Evolutionary conservation across 495 filamentous ascomycete species (phyloP).

Genomic region (Filosporella fistucella): DNA sequence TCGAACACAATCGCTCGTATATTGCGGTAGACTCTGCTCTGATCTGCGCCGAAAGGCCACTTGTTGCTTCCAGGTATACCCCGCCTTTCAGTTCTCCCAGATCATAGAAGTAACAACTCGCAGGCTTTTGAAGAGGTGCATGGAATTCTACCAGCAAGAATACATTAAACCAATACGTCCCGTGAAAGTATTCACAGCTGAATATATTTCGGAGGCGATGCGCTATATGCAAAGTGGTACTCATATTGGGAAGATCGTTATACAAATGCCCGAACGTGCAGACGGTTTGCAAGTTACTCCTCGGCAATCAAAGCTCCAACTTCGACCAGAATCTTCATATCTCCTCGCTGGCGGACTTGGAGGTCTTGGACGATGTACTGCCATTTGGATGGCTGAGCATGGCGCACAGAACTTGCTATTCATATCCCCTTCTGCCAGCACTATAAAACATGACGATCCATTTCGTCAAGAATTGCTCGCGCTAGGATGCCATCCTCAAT

Average conservation of each 20-base stretch:
- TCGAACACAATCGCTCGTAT: slow-evolving; percentile 5
- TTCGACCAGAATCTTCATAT: slow-evolving; percentile 17
- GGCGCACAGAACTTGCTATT: slow-evolving; percentile 25
- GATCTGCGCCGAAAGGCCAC: background rate
- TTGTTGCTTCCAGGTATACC: too few species aligned
- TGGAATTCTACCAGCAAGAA: background rate
- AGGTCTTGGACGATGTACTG: slow-evolving; percentile 22
- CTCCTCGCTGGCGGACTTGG: slow-evolving; percentile 28
- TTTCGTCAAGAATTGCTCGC: background rate
- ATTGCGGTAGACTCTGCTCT: slow-evolving; percentile 2
- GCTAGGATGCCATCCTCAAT: slow-evolving; percentile 2
- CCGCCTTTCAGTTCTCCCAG: too few species aligned
- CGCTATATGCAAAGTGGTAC: slow-evolving; percentile 42
- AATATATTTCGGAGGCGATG: slow-evolving; percentile 33
- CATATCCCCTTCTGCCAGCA: slow-evolving; percentile 7
- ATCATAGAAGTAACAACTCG: background rate
- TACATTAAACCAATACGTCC: background rate
- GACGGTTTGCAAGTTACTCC: background rate
- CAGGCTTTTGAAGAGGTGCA: background rate
- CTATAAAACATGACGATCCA: background rate
- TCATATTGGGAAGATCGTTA: slow-evolving; percentile 51
- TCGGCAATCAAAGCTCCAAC: background rate
- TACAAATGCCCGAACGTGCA: slow-evolving; percentile 18
- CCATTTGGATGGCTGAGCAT: slow-evolving; percentile 20
- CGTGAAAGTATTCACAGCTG: background rate